Conservation (phyloP, 192 early-diverging fungal species). For the Powellomyces hirtus region DNA sequence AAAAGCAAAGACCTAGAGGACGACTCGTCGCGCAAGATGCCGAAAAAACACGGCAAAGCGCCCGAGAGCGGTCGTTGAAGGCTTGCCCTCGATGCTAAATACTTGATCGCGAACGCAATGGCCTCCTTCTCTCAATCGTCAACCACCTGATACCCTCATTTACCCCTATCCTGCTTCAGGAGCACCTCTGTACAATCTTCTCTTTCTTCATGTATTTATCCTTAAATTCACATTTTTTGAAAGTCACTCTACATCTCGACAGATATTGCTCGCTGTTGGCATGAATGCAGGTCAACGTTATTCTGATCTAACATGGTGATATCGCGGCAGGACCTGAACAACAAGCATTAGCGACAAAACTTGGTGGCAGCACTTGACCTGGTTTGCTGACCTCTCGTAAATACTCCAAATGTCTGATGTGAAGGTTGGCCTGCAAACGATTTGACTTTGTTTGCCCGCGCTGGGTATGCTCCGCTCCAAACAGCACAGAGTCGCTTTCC, state of each 20-base stretch:
- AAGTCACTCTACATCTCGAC: no score
- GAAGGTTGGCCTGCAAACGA: slow-evolving; percentile 53
- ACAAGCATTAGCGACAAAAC: not conserved
- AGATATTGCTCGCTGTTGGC: no score
- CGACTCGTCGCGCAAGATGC: slow-evolving; percentile 43
- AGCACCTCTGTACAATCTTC: no score
- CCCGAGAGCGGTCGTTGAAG: slow-evolving; percentile 8
- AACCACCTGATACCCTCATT: no score
- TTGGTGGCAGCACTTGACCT: not conserved
- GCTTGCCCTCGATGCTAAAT: no score
- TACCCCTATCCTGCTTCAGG: no score
- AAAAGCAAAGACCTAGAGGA: slow-evolving; percentile 64
- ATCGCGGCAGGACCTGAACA: not conserved
- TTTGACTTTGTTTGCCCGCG: slow-evolving; percentile 46
- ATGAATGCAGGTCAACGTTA: no score
- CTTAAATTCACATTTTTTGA: no score
- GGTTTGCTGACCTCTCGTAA: slow-evolving; percentile 47
- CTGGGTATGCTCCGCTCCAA: slow-evolving; percentile 51
- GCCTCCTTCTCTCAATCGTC: no score
- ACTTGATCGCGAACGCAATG: no score
- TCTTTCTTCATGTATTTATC: no score
- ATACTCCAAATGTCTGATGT: slow-evolving; percentile 71
- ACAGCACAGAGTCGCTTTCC: slow-evolving; percentile 65
- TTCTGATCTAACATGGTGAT: slow-evolving; percentile 7
- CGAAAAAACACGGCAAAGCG: slow-evolving; percentile 42